These are phyloP conservation scores for Zygosaccharomyces kombuchaensis DNA, from an alignment of 805 yeast genomes.

Conservation along the genomic window DNA sequence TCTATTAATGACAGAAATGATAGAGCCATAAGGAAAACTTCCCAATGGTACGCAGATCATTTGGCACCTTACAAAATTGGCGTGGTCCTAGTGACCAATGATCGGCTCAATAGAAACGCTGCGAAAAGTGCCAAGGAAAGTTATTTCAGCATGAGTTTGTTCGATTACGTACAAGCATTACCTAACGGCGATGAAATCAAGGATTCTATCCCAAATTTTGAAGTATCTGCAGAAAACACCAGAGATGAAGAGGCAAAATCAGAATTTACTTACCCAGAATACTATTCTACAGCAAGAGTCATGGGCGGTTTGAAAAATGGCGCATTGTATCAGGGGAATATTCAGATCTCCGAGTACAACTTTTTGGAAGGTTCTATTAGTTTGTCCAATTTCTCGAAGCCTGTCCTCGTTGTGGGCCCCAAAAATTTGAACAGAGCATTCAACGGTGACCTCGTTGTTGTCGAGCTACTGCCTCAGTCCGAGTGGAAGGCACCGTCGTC, in stretches of 20 bases:
- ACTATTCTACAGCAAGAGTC: constrained; percentile 72
- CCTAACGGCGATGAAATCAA: constrained; percentile 70
- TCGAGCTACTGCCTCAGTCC: constrained; percentile 78
- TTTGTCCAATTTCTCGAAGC: constrained; percentile 69
- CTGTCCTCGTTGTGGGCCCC: constrained; percentile 76
- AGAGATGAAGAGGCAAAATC: constrained; percentile 26
- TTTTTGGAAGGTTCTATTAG: constrained; percentile 81
- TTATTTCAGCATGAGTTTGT: constrained; percentile 50
- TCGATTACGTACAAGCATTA: constrained; percentile 65
- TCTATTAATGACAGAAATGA: constrained; percentile 86
- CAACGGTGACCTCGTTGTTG: constrained; percentile 86
- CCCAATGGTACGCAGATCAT: constrained; percentile 70
- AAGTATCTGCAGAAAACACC: constrained; percentile 28
- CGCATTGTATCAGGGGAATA: constrained; percentile 77
- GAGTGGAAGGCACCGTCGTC: constrained; percentile 87
- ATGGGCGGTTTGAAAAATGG: constrained; percentile 91
- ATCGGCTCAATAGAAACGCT: constrained; percentile 55
- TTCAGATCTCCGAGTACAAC: constrained; percentile 80
- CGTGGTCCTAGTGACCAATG: constrained; percentile 69
- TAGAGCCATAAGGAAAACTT: constrained; percentile 75
- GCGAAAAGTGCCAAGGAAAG: constrained; percentile 47
- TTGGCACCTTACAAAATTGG: constrained; percentile 43
- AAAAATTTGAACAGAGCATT: constrained; percentile 85
- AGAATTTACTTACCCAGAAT: constrained; percentile 67
- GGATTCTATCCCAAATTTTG: constrained; percentile 68